These are phyloP conservation scores for Umbelopsis sp. DNA, from an alignment of 192 early-diverging fungal genomes.

Conservation along the genomic window DNA sequence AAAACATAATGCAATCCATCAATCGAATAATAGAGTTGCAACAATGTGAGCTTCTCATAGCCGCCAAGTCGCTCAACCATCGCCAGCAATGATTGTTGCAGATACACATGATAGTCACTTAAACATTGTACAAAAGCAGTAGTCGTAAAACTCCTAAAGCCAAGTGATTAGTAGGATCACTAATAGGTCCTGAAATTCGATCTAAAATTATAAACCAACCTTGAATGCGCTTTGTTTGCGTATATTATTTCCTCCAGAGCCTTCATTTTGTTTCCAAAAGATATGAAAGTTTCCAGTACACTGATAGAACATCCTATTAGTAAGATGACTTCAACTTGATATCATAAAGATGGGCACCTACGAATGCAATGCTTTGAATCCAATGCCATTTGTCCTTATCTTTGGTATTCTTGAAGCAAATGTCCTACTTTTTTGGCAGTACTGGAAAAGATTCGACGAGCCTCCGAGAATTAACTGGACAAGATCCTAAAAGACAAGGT, in stretches of 20 bases:
- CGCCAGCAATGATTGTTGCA: conserved; percentile 19
- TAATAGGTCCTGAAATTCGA: neutral
- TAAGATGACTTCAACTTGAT: neutral
- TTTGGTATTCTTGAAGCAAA: neutral
- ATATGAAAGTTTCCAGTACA: neutral
- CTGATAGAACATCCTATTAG: neutral
- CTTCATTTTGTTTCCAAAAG: conserved; percentile 4
- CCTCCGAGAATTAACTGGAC: neutral
- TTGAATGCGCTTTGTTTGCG: neutral
- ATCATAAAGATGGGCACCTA: neutral
- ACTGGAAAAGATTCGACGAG: neutral
- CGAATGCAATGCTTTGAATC: neutral
- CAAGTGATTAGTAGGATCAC: neutral
- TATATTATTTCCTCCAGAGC: neutral
- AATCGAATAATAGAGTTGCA: neutral
- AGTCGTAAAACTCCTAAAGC: neutral
- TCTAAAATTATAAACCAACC: neutral
- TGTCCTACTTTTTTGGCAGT: neutral
- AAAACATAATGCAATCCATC: neutral
- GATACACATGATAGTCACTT: neutral
- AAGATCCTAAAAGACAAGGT: neutral
- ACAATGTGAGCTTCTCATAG: neutral
- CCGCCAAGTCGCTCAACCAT: conserved; percentile 4
- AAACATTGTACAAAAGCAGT: conserved; percentile 3
- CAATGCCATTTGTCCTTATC: neutral